Evolutionary conservation across 2,329 filamentous ascomycete genomes (phyloP).

Genomic region (Aureobasidium sp.): DNA sequence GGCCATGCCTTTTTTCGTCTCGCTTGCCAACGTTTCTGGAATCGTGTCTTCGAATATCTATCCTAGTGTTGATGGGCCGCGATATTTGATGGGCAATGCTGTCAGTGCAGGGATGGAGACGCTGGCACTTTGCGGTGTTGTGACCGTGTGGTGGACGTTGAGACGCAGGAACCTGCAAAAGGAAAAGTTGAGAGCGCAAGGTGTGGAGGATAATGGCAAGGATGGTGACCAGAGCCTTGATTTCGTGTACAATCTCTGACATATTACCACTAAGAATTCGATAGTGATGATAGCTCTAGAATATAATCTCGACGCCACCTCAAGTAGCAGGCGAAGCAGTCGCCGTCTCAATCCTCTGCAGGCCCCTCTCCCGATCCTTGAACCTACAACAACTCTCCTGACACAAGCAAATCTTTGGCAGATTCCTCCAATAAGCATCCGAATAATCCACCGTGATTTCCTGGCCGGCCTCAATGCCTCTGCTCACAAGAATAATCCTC

Average conservation of each 20-base stretch:
- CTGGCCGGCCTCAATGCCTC: slow-evolving; percentile 46
- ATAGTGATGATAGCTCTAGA: slow-evolving; percentile 29
- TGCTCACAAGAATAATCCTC: slow-evolving; percentile 49
- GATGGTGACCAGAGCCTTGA: slow-evolving; percentile 14
- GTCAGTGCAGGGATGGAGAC: slow-evolving; percentile 22
- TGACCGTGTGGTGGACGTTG: slow-evolving; percentile 23
- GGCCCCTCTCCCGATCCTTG: not conserved
- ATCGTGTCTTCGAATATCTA: slow-evolving; percentile 29
- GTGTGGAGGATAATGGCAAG: slow-evolving; percentile 16
- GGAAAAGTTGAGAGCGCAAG: slow-evolving; percentile 22
- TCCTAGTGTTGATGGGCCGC: slow-evolving; percentile 21
- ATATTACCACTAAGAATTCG: not conserved
- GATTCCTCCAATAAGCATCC: slow-evolving; percentile 50
- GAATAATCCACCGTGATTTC: slow-evolving; percentile 56
- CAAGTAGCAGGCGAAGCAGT: not conserved
- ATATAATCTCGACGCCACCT: not conserved
- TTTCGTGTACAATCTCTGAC: slow-evolving; percentile 18
- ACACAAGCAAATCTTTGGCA: slow-evolving; percentile 51
- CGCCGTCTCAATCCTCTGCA: not conserved
- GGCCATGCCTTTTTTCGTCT: slow-evolving; percentile 26
- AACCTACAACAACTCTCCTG: slow-evolving; percentile 47
- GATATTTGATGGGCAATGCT: slow-evolving; percentile 27
- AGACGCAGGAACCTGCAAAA: slow-evolving; percentile 24
- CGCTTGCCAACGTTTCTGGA: slow-evolving; percentile 27
- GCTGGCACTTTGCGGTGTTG: slow-evolving; percentile 21